Evolutionary conservation across 768 basidiomycete species (phyloP), one percentile per base, ranked within the genome.

Genomic region (Chalciporus chontae): DNA sequence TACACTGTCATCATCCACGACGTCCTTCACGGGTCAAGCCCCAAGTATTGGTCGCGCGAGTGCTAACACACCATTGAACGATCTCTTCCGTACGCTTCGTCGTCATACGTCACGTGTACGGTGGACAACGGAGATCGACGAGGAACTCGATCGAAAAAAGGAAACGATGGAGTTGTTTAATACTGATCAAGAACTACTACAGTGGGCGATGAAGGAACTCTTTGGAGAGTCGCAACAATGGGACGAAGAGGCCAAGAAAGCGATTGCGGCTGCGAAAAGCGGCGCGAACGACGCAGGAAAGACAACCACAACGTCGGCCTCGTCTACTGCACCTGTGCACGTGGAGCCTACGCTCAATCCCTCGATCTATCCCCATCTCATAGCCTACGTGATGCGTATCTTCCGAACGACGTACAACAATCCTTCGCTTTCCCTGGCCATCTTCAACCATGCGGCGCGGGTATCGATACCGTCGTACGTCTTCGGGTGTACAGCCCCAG

Each of bases 401-500:
- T 86, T 94, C 63, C 81, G 94, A 19, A 85, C 84, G 58, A 85
- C 81, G 44, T 93, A 87, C 66, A 67, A 68, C 15, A 84, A 93
- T 52, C 92, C 94, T 1, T 77, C 91, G 59, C 76, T 92, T 23
- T 84, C 93, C 1, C 77, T 97, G 15, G 76, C 85, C 17, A 77
- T 95, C 21, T 97, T 96, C 71, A 74, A 85, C 43, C 78, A 93
- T 64, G 88, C 91, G 0, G 80, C 84, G 36, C 77, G 77, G 36
- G 77, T 84, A 4, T 90, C 88, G 1, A 79, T 86, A 43, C 75
- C 84, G 4, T 91, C 87, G 5, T 97, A 90, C 66, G 85, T 94
- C 26, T 85, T 85, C 59, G 94, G 94, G 3, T 97, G 94, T 68
- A 87, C 90, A 9, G 88, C 93, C 0, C 77, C 77, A 9, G 87